Base-by-base conservation (phyloP, 2,329 filamentous ascomycete genomes). In the Ceratocystiopsis sp. region DNA sequence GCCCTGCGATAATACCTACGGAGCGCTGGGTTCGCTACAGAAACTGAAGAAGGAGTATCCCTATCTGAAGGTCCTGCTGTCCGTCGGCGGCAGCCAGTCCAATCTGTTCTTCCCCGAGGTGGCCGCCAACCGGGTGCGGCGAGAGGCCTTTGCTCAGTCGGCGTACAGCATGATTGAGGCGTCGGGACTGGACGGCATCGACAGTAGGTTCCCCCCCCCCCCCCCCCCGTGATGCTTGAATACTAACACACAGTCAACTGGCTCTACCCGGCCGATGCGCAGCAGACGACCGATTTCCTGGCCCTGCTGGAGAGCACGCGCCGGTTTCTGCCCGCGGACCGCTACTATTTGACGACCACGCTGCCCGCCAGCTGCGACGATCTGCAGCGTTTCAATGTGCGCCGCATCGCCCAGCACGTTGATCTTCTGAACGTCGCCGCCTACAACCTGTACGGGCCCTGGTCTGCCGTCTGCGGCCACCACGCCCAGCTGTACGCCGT, bases 341-440 rank as follows among this genome's bases (percentile, higher is more conserved):
- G 68, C 37, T 89, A 80, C 57, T 64, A 81, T 11, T 61, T 91
- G 21, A 80, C 80, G 11, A 77, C 81, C 35, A 79, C 80, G 33
- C 68, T 91, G 6, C 81, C 84, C 3, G 80, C 78, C 12, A 73
- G 68, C 36, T 68, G 73, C 55, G 72, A 73, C 61, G 68, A 78
- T 0, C 63, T 91, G 43, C 71, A 75, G 51, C 68, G 80, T 53
- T 81, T 89, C 55, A 73, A 86, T 54, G 63, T 89, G 12, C 61
- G 59, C 18, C 63, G 66, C 45, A 73, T 78, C 12, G 69, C 78
- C 41, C 62, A 71, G 38, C 77, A 82, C 51, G 66, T 91, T 34
- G 81, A 89, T 58, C 69, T 78, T 48, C 63, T 91, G 57, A 89
- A 89, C 57, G 62, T 91, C 34, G 84, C 81, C 72, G 73, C 82